Conservation (phyloP, 768 basidiomycete genomes). For the Pulveroboletus sp. region DNA sequence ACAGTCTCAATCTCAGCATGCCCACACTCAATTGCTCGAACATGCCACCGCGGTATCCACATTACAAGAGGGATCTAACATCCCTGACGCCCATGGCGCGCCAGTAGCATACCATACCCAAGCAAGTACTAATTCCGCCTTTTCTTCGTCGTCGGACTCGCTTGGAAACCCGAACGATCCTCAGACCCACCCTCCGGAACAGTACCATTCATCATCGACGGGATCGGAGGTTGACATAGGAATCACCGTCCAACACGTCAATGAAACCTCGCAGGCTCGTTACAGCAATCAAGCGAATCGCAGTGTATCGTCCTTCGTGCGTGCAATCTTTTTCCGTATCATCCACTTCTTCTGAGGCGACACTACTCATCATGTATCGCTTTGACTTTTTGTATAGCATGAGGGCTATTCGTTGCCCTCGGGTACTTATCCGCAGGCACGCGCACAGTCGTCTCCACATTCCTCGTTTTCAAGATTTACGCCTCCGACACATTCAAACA, state of each 20-base stretch:
- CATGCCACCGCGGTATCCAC: neutral
- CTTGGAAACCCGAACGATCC: neutral
- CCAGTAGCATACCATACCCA: constrained; percentile 3
- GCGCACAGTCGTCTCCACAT: constrained; percentile 17
- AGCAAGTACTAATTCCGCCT: neutral
- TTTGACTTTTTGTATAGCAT: constrained; percentile 13
- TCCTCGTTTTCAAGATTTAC: constrained; percentile 20
- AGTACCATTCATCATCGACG: constrained; percentile 2
- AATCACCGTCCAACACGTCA: constrained; percentile 17
- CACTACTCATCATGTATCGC: no score
- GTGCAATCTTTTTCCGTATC: constrained; percentile 5
- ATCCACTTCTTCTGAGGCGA: no score
- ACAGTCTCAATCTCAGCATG: neutral
- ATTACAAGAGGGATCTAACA: neutral
- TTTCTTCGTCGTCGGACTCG: constrained; percentile 5
- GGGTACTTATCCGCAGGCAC: constrained; percentile 5
- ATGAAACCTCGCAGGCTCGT: constrained; percentile 8
- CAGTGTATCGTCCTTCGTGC: constrained; percentile 25
- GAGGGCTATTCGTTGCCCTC: constrained; percentile 1
- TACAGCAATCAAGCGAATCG: constrained; percentile 13
- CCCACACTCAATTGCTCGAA: constrained; percentile 3
- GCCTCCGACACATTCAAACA: constrained; percentile 22
- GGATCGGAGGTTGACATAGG: constrained; percentile 7
- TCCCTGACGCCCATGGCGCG: neutral
- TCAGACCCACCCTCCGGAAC: constrained; percentile 4